Base-by-base conservation (phyloP, 495 filamentous ascomycete genomes). In the Penicillium tannophilum region DNA sequence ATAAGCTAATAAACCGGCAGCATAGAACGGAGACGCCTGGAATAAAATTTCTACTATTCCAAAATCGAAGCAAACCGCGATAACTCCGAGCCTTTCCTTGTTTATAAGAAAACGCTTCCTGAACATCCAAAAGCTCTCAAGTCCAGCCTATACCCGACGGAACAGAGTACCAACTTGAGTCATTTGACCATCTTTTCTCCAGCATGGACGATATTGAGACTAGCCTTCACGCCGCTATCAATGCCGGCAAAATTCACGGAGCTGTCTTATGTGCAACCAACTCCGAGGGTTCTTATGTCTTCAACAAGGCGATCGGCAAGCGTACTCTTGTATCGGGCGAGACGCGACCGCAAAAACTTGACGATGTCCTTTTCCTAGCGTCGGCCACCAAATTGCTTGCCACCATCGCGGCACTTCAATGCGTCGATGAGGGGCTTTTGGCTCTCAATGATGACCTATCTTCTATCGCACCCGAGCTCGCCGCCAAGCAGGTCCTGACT, bases 401-500 rank as follows among this genome's bases (percentile, higher is more conserved):
- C 24, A 58, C 66, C 26, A 70, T 71, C 36, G 68, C 70, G 9
- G 58, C 63, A 33, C 63, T 86, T 10, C 74, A 81, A 64, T 81
- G 79, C 60, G 76, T 85, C 16, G 79, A 84, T 14, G 67, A 74
- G 10, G 76, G 74, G 3, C 66, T 73, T 0, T 48, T 85, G 6
- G 63, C 62, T 3, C 64, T 86, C 1, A 71, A 75, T 28, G 68
- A 66, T 8, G 73, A 81, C 33, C 54, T 82, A 0, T 67, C 71
- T 3, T n/a, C 35, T 3, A 52, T 76, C 23, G 59, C 73, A 6
- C 80, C 81, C 0, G 78, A 80, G 17, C 66, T 83, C 1, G 63
- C 67, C 8, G 61, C 45, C 23, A 70, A 72, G 39, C 61, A 73
- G 26, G 58, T 83, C 28, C 54, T 83, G 36, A 77, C 69, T 0